Base-by-base conservation (phyloP, 1,284 basidiomycete genomes). In the Apiotrichum mycotoxinovorans region DNA sequence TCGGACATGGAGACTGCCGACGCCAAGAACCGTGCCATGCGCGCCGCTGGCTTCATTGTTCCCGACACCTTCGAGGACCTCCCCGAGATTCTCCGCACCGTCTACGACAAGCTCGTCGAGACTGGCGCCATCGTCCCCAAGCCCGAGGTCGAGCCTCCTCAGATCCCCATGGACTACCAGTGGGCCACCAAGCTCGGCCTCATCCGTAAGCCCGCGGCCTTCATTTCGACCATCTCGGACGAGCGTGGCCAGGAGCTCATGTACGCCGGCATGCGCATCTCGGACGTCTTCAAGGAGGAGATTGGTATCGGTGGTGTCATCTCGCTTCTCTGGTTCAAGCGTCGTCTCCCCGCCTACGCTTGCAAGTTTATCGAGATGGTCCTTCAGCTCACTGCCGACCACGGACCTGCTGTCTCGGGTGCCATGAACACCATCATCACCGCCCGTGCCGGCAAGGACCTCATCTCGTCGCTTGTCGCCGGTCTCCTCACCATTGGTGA, bases 361-460 rank as follows among this genome's bases (percentile, higher is more conserved):
- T 93, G 57, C 77, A 96, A 95, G 82, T 97, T 98, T 82, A 88
- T 98, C 77, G 95, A 98, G 83, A 98, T 98, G 95, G 92, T 97
- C 58, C 85, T 98, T 74, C 96, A 96, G 91, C 83, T 98, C 66
- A 98, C 94, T 25, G 95, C 94, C 67, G 95, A 98, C 79, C 95
- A 98, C 81, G 94, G 91, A 73, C 91, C 91, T n/a, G 91, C 91
- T 61, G 82, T 83, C 45, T 81, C 72, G 52, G 88, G 94, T 81
- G 95, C 95, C 33, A 98, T 98, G 95, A 98, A 96, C 84, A 98
- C 95, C 64, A 98, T 98, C 77, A 94, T 98, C 77, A 94, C 95
- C 27, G 88, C 93, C 46, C 94, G 95, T 82, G 95, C 95, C 49
- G 95, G 95, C 79, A 98, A 98, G 82, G 95, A 98, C 79, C 81